Evolutionary conservation across 2,329 filamentous ascomycete species (phyloP), one percentile per base, ranked within the genome.

Genomic region (Ceratocystis cacaofunesta): DNA sequence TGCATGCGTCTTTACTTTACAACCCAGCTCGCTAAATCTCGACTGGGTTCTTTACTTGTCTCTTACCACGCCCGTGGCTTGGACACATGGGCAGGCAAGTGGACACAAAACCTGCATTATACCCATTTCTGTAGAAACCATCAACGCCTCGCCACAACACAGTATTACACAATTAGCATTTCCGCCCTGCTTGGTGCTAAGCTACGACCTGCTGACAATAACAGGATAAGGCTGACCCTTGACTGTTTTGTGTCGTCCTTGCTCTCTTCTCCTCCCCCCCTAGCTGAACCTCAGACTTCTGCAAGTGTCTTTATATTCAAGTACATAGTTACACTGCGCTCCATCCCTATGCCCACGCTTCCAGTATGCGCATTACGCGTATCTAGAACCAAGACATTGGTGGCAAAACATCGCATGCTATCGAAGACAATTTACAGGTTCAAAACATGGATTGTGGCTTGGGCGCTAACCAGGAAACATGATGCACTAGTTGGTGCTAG

Each of bases 1-100:
- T 30, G 19, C 61, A 32, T 46, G 28, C 25, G 36, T 63, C 28
- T 63, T 63, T 12, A 36, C 25, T 28, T n/a, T 41, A 17, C 10
- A 50, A 60, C 50, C 48, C 10, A 50, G 48, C 48, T 52, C 48
- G 48, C 48, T 52, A 52, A 52, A 32, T 12, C 36, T 41, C 36
- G 10, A 12, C 15, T 41, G 25, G 17, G 44, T n/a, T 25, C 19
- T n/a, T 22, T 44, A 19, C 19, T 15, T 43, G 43, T 32, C 60
- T n/a, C 57, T 62, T 46, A 64, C 30, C 44, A 52, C 63, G 44
- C 44, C 36, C 7, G 43, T 63, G 61, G 57, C 57, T 36, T 41
- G 15, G 15, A 41, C n/a, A 60, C 55, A 32, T 60, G 55, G 28
- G 8, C 32, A 36, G 32, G 32, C 32, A 36, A 36, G 36, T 41